Evolutionary conservation across 148 eudicot species (phyloP).

Genomic region (Suaeda aralocaspica): DNA sequence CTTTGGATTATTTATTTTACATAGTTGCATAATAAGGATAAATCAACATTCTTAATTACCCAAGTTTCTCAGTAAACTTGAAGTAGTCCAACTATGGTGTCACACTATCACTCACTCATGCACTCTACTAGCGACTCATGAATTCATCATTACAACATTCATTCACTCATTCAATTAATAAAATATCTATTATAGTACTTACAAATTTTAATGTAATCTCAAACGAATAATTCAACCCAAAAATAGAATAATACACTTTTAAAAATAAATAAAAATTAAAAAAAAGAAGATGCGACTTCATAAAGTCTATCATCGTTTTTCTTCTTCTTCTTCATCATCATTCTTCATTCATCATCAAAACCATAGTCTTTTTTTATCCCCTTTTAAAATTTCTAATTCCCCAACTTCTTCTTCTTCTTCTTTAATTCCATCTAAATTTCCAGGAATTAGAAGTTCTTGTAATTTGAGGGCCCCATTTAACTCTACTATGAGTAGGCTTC

Average conservation of each 20-base stretch:
- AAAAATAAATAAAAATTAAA: neutral
- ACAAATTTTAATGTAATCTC: neutral
- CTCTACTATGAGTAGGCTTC: conserved; percentile 39
- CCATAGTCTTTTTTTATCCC: neutral
- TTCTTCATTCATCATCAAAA: conserved; percentile 13
- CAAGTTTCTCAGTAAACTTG: too few species aligned
- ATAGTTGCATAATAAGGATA: too few species aligned
- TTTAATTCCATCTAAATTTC: conserved; percentile 21
- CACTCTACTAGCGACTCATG: neutral
- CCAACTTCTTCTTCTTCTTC: conserved; percentile 24
- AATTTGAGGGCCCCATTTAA: conserved; percentile 13
- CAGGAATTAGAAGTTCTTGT: conserved; percentile 17
- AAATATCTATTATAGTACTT: too few species aligned
- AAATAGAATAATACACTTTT: neutral
- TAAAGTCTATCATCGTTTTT: conserved; percentile 63
- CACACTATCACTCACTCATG: neutral
- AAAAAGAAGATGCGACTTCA: conserved; percentile 50
- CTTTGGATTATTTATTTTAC: too few species aligned
- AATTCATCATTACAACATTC: too few species aligned
- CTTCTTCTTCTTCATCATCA: conserved; percentile 38
- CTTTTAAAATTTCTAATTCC: conserved; percentile 6
- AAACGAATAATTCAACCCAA: neutral
- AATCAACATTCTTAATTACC: too few species aligned
- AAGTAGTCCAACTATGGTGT: neutral
- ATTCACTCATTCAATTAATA: too few species aligned